Evolutionary conservation across 1,284 basidiomycete genomes (phyloP), one percentile per base, ranked within the genome.

Genomic region (Peniophora sp.): DNA sequence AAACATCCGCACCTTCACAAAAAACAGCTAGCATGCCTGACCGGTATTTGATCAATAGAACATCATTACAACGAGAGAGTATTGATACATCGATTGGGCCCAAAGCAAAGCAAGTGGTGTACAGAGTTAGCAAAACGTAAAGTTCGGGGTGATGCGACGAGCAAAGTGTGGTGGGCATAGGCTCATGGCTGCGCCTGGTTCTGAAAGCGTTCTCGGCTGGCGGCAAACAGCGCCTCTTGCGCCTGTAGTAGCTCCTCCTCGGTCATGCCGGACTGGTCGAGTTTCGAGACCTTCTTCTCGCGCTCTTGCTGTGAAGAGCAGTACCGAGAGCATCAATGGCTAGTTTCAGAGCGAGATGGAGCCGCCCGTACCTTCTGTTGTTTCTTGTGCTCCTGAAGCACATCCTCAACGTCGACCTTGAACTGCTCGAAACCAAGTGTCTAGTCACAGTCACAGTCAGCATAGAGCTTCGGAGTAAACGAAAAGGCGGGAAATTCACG

Each of bases 341-440:
- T 6, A 12, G 12, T 32, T 32, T 12, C 5, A 43, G 36, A 41
- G 43, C 37, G 47, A 48, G 18, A 51, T 56, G 50, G 58, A 52
- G 34, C 22, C 54, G 57, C 66, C 72, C 54, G 27, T 51, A 85
- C 92, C 80, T 95, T 97, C 65, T 91, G 88, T 56, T 92, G 88
- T 63, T 94, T 91, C 64, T 98, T 97, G 66, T 97, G 94, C 61
- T 97, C 95, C 62, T 92, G 85, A 51, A 97, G 72, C 22, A 97
- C 94, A 59, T 88, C 88, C 64, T 96, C 87, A 3, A 97, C 92
- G 59, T 97, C 94, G 14, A 81, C 71, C 17, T 85, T 85, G 66
- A 93, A 95, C 14, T 80, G 78, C 58, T 93, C 89, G 60, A 95
- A 96, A n/a, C 92, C 93, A 17, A 96, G 79, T 46, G 86, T 81